Evolutionary conservation across 208 protist genomes (phyloP).

Genomic region (Leishmania gerbilli): DNA sequence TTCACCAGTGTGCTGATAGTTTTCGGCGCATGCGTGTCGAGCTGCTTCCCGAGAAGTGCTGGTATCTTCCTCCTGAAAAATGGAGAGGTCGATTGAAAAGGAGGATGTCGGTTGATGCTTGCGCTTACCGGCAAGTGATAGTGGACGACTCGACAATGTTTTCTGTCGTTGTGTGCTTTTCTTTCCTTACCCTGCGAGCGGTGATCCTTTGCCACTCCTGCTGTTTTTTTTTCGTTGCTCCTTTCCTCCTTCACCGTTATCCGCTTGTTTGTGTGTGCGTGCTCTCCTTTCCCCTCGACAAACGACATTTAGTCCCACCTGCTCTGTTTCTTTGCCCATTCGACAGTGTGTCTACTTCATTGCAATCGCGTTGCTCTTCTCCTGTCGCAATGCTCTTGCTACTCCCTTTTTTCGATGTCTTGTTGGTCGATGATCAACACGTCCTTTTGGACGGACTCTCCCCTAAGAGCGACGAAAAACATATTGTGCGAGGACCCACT

Average conservation of each 20-base stretch:
- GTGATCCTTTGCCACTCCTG: not conserved
- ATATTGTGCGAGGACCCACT: not conserved
- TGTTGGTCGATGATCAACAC: not conserved
- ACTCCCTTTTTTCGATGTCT: slow-evolving; percentile 1
- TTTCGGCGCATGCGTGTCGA: not conserved
- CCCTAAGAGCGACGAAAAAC: not conserved
- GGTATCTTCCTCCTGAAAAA: not conserved
- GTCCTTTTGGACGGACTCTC: not conserved
- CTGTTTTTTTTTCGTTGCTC: not conserved
- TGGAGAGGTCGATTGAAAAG: not conserved
- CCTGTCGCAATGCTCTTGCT: slow-evolving; percentile 2
- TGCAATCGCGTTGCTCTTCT: not conserved
- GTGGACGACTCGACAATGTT: not conserved
- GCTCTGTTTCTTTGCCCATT: slow-evolving; percentile 16
- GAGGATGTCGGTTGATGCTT: not conserved
- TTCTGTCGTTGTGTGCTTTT: not conserved
- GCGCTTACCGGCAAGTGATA: not conserved
- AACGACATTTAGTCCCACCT: not conserved
- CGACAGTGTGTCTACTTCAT: not conserved
- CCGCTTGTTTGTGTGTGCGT: not conserved
- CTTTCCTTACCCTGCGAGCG: not conserved
- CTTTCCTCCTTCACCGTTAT: not conserved
- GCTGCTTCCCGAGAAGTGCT: not conserved
- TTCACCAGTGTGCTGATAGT: not conserved
- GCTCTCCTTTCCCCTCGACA: not conserved